A percentile compares a stretch with the other conserved stretches of the same genome.
These are phyloP conservation scores for Paracoccidioides brasiliensis DNA, from an alignment of 2,329 filamentous ascomycete genomes.

Conservation along the genomic window DNA sequence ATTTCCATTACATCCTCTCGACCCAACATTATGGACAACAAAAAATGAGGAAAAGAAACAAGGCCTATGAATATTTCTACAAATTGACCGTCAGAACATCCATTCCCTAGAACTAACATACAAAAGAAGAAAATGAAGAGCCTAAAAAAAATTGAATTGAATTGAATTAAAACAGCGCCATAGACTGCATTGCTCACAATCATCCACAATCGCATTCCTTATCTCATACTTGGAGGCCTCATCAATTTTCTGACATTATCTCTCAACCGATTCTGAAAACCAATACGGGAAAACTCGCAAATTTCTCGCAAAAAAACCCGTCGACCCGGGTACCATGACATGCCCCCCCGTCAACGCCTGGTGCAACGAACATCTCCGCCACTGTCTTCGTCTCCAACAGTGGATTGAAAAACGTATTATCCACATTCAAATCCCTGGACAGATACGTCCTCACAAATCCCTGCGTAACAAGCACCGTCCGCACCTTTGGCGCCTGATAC, in stretches of 20 bases:
- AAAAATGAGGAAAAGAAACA: too few species aligned
- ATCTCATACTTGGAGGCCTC: conserved; percentile 7
- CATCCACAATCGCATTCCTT: not conserved
- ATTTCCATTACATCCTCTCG: too few species aligned
- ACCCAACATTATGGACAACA: too few species aligned
- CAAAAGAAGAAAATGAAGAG: too few species aligned
- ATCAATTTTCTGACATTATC: conserved; percentile 23
- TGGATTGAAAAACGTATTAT: conserved; percentile 39
- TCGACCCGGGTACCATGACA: conserved; percentile 40
- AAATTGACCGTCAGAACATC: too few species aligned
- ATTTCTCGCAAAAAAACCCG: conserved; percentile 30
- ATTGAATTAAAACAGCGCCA: too few species aligned
- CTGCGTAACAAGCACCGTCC: conserved; percentile 54
- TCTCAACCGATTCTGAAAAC: conserved; percentile 43
- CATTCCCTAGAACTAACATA: too few species aligned
- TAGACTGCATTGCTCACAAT: too few species aligned
- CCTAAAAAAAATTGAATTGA: too few species aligned
- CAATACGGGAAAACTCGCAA: conserved; percentile 47
- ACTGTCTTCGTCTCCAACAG: conserved; percentile 49
- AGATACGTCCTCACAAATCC: conserved; percentile 50
- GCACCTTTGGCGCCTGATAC: conserved; percentile 50
- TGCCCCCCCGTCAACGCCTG: conserved; percentile 48
- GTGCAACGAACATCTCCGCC: conserved; percentile 47
- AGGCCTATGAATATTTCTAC: too few species aligned
- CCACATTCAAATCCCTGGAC: conserved; percentile 44